Evolutionary conservation across 1,139 yeast species (phyloP), one percentile per base, ranked within the genome.

Genomic region (Yamadazyma dushanensis): DNA sequence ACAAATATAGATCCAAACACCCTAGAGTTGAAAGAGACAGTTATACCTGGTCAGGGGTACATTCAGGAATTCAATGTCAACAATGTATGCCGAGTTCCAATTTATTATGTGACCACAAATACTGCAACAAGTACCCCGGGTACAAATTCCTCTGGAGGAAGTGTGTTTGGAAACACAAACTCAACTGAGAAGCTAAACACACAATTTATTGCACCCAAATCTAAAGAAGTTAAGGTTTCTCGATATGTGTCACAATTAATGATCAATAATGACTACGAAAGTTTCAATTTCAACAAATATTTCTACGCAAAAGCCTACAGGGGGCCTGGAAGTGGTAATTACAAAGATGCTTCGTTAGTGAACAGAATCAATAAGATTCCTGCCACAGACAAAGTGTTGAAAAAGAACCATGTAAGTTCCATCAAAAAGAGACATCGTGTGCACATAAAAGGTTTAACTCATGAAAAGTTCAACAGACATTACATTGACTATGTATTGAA

Each of bases 271-370:
- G 73, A 69, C 36, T 59, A 54, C 38, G 73, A 66, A 34, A 55
- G 56, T 27, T 54, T 56, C 42, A 57, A 57, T 38, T 63, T 61
- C 38, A 51, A 63, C 26, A 69, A 63, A 41, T 70, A 70, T 44
- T 70, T 58, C 45, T 70, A 70, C 44, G 57, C 63, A 11, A 66
- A 66, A 42, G 53, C 61, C 17, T 67, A 67, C 41, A 54, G 76
- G 30, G 76, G 76, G 0, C 73, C 74, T 4, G 75, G 75, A 1
- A 64, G 70, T 38, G 75, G 76, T 3, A 70, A 68, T 42, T 70
- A 68, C 44, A 70, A 70, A 44, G 76, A 70, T 48, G 73, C 70
- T 0, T 63, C 73, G 2, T 49, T 70, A 18, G 63, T 68, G 46
- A 67, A 66, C 44, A 54, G 66, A 34, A 65, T 70, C 40, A 69